Conservation (phyloP, 306 rosid genomes). For the Lithocarpus polystachyus region DNA sequence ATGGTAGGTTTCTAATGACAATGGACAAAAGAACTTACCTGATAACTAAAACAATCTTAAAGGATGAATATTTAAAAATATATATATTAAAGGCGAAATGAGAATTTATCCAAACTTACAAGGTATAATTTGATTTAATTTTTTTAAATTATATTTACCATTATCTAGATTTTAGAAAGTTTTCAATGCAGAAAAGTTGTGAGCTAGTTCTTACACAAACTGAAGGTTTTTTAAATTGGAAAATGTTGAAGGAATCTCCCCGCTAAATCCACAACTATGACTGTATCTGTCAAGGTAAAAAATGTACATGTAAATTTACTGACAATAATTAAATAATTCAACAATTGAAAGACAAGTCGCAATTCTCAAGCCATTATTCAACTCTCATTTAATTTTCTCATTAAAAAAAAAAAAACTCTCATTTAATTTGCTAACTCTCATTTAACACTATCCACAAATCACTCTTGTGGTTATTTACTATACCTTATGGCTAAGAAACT, state of each 20-base stretch:
- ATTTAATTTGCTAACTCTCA: neutral
- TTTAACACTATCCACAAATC: neutral
- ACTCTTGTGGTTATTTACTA: no score
- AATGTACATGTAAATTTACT: neutral
- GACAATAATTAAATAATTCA: neutral
- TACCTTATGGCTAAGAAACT: no score
- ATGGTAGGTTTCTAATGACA: no score
- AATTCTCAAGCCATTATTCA: neutral
- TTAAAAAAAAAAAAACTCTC: no score
- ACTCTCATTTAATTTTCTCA: neutral
- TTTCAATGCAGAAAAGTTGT: neutral
- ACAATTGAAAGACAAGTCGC: neutral
- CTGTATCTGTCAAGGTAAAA: conserved; percentile 50
- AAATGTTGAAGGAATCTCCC: conserved; percentile 76
- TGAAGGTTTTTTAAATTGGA: conserved; percentile 43
- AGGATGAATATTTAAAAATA: no score
- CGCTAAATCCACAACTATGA: conserved; percentile 74
- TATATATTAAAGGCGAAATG: no score
- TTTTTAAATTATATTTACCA: no score
- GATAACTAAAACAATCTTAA: no score
- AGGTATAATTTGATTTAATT: no score
- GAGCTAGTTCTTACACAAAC: conserved; percentile 48
- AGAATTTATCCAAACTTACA: no score
- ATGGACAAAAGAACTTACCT: no score
- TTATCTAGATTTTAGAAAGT: no score